A percentile compares a stretch with the other conserved stretches of the same genome.
Evolutionary conservation across 371 early-diverging fungal species (phyloP).

Genomic region (Mycotypha africana): DNA sequence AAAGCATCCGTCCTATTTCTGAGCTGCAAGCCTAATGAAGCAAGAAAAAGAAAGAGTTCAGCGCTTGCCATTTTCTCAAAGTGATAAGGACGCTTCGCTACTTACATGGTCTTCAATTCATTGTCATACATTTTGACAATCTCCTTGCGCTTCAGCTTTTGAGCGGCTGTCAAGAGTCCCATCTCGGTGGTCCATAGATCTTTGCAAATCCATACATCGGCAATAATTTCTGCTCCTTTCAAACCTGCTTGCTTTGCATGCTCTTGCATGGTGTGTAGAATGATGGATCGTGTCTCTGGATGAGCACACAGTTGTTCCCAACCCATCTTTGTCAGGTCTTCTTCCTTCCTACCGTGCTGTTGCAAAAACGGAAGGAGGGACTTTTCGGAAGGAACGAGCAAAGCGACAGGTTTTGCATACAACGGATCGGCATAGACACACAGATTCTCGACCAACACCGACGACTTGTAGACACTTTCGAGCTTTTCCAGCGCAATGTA

Average conservation of each 20-base stretch:
- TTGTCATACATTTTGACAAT: slow-evolving; percentile 53
- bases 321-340: slow-evolving; percentile 9
- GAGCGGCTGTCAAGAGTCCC: slow-evolving; percentile 82
- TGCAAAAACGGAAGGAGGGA: slow-evolving; percentile 23
- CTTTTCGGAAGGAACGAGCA: slow-evolving; percentile 66
- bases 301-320: slow-evolving; percentile 27
- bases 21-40: no score
- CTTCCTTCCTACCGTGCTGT: slow-evolving; percentile 18
- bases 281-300: slow-evolving; percentile 8
- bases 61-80: no score
- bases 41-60: no score
- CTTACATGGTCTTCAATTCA: slow-evolving; percentile 50
- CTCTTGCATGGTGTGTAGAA: slow-evolving; percentile 17
- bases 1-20: no score
- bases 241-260: slow-evolving; percentile 46
- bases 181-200: slow-evolving; percentile 90
- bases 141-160: slow-evolving; percentile 83
- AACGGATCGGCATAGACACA: slow-evolving; percentile 82
- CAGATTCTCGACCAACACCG: slow-evolving; percentile 70
- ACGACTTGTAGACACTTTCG: slow-evolving; percentile 87
- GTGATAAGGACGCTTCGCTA: no score
- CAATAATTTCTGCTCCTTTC: slow-evolving; percentile 69
- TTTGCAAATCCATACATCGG: slow-evolving; percentile 58
- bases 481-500: slow-evolving; percentile 98
- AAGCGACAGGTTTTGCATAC: slow-evolving; percentile 61